Conservation (phyloP, 352 stramenopile species). For the Phytophthora capsici region DNA sequence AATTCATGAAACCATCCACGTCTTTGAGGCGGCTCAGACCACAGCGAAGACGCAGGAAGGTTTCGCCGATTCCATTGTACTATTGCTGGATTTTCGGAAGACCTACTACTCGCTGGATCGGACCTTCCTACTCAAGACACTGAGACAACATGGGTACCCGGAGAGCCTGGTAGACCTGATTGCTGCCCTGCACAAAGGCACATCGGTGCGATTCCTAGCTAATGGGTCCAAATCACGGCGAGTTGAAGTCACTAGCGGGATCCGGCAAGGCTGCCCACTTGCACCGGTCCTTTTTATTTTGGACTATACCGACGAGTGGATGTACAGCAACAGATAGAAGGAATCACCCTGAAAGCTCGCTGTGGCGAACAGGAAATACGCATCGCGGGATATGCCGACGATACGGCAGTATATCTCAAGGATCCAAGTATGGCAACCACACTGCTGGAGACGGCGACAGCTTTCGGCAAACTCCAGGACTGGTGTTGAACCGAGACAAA, state of each 20-base stretch:
- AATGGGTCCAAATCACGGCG: constrained; percentile 6
- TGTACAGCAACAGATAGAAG: not conserved
- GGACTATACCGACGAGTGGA: too few relatives aligned
- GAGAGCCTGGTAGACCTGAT: not conserved
- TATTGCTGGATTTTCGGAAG: constrained; percentile 20
- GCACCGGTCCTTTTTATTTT: constrained; percentile 14
- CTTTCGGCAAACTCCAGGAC: not conserved
- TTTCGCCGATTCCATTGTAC: too few relatives aligned
- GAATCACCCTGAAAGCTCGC: not conserved
- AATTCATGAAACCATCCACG: constrained; percentile 5
- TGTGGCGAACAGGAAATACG: not conserved
- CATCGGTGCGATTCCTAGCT: not conserved
- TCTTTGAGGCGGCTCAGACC: constrained; percentile 1
- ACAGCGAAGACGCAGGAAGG: not conserved
- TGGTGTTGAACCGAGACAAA: not conserved
- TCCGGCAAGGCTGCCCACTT: constrained; percentile 12
- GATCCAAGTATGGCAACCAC: not conserved
- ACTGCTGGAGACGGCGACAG: too few relatives aligned
- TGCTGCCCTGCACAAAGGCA: not conserved
- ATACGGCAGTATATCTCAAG: constrained; percentile 4
- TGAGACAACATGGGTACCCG: not conserved
- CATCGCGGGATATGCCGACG: constrained; percentile 13
- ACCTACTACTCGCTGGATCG: constrained; percentile 14
- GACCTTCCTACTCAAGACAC: not conserved
- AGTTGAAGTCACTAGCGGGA: not conserved